Base-by-base conservation (phyloP, 257 asterid species). In the Solanum pinnatisectum region DNA sequence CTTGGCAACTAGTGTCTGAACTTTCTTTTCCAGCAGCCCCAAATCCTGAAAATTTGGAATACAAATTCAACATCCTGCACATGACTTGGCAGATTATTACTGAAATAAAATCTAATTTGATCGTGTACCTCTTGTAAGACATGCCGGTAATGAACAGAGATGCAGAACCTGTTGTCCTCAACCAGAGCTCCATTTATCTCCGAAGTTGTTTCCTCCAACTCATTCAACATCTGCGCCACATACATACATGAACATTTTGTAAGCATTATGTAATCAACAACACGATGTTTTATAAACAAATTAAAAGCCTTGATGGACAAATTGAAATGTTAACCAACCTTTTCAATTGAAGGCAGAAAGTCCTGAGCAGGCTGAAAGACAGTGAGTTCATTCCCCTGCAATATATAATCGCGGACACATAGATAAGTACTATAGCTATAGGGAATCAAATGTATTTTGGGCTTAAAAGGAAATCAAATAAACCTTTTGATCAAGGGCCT, bases 301-400 rank as follows among this genome's bases (percentile, higher is more conserved):
- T 27, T 27, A 27, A 67, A 25, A 70, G 23, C 23, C 76, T 30
- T 70, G 22, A 27, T 68, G 37, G 10, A 36, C 49, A 74, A 77
- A 46, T 49, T 27, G 56, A 59, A n/a, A 37, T 30, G 67, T 3
- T 32, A 56, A 20, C 40, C 74, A 25, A 94, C 98, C 98, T 93
- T 93, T 44, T 89, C 88, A 77, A 94, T 91, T 77, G 91, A 87
- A 85, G 99, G 96, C 68, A 93, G 89, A 91, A 93, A 95, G 65
- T 93, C 98, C 90, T 91, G 91, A 22, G 99, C 99, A 70, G 99
- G 99, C 89, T 96, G 99, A 90, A 91, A 96, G 85, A 95, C 92
- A 46, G 97, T 92, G 68, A 90, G 87, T 39, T 92, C 92, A 8
- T 95, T 94, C 6, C 98, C 99, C 98, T 96, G 52, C 81, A 85